phyloP scores from a whole-genome alignment of 371 early-diverging fungal species.

The Haplosporangium sp. region DNA sequence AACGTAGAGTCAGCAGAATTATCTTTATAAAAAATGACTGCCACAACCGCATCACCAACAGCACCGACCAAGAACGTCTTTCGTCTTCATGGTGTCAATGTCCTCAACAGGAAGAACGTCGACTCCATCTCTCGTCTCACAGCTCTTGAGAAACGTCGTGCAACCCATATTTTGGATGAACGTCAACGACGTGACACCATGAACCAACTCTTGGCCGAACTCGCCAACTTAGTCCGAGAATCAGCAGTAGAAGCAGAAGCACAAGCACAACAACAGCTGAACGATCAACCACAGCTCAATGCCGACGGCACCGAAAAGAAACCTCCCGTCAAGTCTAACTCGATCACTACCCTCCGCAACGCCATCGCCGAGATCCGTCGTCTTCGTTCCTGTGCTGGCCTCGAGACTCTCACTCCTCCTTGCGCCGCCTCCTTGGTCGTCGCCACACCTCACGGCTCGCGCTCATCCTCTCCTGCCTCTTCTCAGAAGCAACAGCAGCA shows the following conservation, averaged over 20 bases:
- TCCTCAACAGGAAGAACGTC: conserved; percentile 51
- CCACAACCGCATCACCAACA: conserved; percentile 29
- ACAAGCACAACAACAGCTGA: conserved; percentile 14
- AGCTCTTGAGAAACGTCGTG: conserved; percentile 51
- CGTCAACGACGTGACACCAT: conserved; percentile 54
- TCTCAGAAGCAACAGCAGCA: conserved; percentile 13
- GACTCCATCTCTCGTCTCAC: conserved; percentile 52
- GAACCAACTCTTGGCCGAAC: conserved; percentile 54
- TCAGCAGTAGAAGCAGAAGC: conserved; percentile 35
- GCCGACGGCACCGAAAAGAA: conserved; percentile 46
- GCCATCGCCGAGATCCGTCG: conserved; percentile 55
- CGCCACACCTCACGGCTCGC: conserved; percentile 29
- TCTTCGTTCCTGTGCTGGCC: conserved; percentile 40
- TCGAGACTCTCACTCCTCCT: conserved; percentile 44
- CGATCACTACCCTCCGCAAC: conserved; percentile 53
- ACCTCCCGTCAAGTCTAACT: conserved; percentile 54
- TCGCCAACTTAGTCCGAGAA: conserved; percentile 51
- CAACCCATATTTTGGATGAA: conserved; percentile 53
- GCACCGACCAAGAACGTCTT: conserved; percentile 50
- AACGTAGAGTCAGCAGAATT: not conserved
- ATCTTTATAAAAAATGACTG: conserved; percentile 28
- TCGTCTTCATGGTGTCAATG: conserved; percentile 54
- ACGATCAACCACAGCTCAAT: conserved; percentile 20
- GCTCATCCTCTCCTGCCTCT: conserved; percentile 37
- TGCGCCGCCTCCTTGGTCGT: conserved; percentile 39